These are phyloP conservation scores for Orbilia blumenaviensis DNA, from an alignment of 2,329 filamentous ascomycete species.

Conservation along the genomic window DNA sequence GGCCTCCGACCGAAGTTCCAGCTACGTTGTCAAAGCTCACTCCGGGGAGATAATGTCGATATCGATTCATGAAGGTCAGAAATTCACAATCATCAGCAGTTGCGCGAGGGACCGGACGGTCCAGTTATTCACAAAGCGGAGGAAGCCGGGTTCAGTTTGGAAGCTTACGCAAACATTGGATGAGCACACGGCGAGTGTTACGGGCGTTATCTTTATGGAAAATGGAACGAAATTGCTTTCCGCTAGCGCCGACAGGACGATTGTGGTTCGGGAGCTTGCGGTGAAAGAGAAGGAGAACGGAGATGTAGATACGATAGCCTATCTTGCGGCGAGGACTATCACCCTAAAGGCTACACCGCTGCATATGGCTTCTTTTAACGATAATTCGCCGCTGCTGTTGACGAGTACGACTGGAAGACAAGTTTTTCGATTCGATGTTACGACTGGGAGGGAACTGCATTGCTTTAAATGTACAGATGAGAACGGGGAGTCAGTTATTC, in stretches of 20 bases:
- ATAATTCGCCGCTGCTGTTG: constrained; percentile 68
- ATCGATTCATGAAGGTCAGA: constrained; percentile 72
- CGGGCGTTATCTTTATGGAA: constrained; percentile 77
- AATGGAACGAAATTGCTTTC: constrained; percentile 79
- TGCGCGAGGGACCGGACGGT: constrained; percentile 90
- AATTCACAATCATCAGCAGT: constrained; percentile 76
- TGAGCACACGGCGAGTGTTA: constrained; percentile 88
- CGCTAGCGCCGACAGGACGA: constrained; percentile 84
- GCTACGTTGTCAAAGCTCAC: constrained; percentile 83
- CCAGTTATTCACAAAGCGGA: constrained; percentile 74
- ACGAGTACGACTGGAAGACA: constrained; percentile 72
- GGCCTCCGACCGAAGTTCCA: constrained; percentile 68
- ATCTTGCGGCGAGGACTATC: constrained; percentile 78
- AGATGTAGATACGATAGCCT: constrained; percentile 69
- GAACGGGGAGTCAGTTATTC: constrained; percentile 81
- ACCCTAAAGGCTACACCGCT: constrained; percentile 85
- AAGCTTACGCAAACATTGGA: constrained; percentile 88
- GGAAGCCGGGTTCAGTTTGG: constrained; percentile 68
- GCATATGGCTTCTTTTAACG: constrained; percentile 77
- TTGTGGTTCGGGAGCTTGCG: constrained; percentile 74
- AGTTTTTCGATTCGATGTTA: constrained; percentile 67
- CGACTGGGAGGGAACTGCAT: constrained; percentile 58
- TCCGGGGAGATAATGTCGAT: constrained; percentile 85
- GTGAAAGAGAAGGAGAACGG: constrained; percentile 63
- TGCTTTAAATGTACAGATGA: constrained; percentile 86